Conservation (phyloP, 352 stramenopile species). For the Pythium brachiatum region DNA sequence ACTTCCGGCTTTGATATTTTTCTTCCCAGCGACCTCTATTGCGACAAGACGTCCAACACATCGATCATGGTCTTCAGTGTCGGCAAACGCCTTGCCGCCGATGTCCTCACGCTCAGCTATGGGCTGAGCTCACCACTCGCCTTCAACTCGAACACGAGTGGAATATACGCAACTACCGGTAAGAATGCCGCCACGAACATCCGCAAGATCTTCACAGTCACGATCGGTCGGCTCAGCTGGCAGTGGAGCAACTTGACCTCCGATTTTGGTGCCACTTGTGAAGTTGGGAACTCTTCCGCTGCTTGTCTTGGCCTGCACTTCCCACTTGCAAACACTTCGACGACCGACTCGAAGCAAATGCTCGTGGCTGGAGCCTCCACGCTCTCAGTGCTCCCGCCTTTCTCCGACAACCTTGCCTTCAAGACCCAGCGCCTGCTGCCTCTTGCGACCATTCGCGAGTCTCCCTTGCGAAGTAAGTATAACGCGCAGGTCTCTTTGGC, state of each 20-base stretch:
- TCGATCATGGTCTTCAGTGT: neutral
- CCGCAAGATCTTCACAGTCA: slow-evolving; percentile 18
- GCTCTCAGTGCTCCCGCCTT: neutral
- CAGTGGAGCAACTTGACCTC: neutral
- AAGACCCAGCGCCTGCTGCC: neutral
- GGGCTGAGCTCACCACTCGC: neutral
- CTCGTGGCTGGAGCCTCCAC: neutral
- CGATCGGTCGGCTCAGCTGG: slow-evolving; percentile 14
- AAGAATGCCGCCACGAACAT: neutral
- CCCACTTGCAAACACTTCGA: neutral
- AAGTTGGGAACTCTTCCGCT: neutral
- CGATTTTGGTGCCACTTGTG: neutral
- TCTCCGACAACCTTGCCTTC: neutral
- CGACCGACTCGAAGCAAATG: neutral
- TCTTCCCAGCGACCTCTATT: too few relatives aligned
- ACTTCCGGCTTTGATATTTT: too few relatives aligned
- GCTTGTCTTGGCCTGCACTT: neutral
- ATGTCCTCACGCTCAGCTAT: neutral
- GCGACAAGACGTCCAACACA: neutral
- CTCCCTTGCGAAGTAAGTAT: too few relatives aligned
- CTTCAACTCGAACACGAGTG: neutral
- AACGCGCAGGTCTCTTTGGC: too few relatives aligned
- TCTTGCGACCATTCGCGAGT: neutral
- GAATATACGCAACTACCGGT: neutral
- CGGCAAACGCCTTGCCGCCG: neutral